These are phyloP conservation scores for Hirsutella thompsonii DNA, from an alignment of 2,329 filamentous ascomycete species.

Conservation along the genomic window DNA sequence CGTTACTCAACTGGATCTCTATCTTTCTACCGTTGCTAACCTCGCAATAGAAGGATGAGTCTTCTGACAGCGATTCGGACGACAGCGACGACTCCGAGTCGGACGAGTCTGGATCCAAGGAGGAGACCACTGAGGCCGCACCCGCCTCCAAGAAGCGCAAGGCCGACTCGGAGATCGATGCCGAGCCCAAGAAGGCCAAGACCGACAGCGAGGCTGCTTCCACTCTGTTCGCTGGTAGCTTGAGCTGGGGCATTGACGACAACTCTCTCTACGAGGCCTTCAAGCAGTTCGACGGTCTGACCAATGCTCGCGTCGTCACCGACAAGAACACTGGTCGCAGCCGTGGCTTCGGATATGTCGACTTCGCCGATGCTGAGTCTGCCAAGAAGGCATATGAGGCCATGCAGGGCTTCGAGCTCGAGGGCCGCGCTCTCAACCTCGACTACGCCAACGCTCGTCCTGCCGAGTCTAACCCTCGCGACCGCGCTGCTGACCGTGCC, in stretches of 20 bases:
- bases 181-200: conserved; percentile 56
- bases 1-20: conserved; percentile 3
- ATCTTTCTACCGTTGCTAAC: not conserved
- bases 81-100: conserved; percentile 1
- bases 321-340: conserved; percentile 72
- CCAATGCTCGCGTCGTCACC: conserved; percentile 66
- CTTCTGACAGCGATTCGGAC: conserved; percentile 19
- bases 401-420: conserved; percentile 63
- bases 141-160: conserved; percentile 33
- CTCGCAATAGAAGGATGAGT: not conserved
- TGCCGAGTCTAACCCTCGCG: conserved; percentile 35
- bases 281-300: conserved; percentile 61
- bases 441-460: conserved; percentile 62
- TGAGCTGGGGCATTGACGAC: conserved; percentile 86
- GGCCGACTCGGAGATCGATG: conserved; percentile 34
- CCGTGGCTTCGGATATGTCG: conserved; percentile 88
- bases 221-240: conserved; percentile 80
- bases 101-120: conserved; percentile 6
- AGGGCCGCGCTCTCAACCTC: conserved; percentile 63
- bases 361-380: conserved; percentile 58
- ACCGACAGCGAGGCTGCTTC: conserved; percentile 32
- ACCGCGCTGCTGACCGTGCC: conserved; percentile 51
- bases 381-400: conserved; percentile 60
- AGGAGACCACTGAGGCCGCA: conserved; percentile 24
- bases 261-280: conserved; percentile 71